Base-by-base conservation (phyloP, 2,329 filamentous ascomycete genomes). In the Xylaria sp. region DNA sequence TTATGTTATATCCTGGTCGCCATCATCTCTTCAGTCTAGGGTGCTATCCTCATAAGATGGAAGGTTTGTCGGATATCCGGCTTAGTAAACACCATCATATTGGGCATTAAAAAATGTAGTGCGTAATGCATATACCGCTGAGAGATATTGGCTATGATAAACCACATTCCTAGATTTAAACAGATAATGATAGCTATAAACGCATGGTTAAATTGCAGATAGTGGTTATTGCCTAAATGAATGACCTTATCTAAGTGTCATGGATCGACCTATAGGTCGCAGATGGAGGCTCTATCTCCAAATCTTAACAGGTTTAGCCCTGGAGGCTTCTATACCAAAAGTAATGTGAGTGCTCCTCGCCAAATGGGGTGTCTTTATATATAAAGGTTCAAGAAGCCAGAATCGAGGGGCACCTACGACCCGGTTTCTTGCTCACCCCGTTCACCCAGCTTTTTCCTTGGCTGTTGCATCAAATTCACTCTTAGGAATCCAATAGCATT, bases 231-330 rank as follows among this genome's bases (percentile, higher is more conserved):
- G 41, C 41, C 41, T 43, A 43, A 43, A 43, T 43, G 4, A 20
- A 43, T 6, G 15, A 20, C n/a, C 18, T 43, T 20, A 18, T 43
- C 15, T 43, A 43, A 43, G 7, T 20, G n/a, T 43, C 41, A 20
- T 43, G 18, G 18, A 4, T 23, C n/a, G 34, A 34, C 52, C 10
- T 56, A 34, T 39, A 41, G 52, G 9, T 39, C 32, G 32, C 34
- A 56, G 32, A 39, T 56, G 52, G 52, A 39, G 52, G n/a, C 34
- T 56, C 32, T 34, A 56, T 39, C 15, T 56, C 34, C n/a, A 5
- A 20, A 56, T 12, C n/a, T 32, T 7, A 39, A 39, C 25, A 39
- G n/a, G 32, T 56, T n/a, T 25, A 56, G 34, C 18, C n/a, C 20
- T 56, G 18, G 32, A 56, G 34, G 20, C 8, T 28, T 39, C 20